A percentile compares a stretch with the other conserved stretches of the same genome.
These are phyloP conservation scores for Alternaria sp. DNA, from an alignment of 2,329 filamentous ascomycete species.

Conservation along the genomic window DNA sequence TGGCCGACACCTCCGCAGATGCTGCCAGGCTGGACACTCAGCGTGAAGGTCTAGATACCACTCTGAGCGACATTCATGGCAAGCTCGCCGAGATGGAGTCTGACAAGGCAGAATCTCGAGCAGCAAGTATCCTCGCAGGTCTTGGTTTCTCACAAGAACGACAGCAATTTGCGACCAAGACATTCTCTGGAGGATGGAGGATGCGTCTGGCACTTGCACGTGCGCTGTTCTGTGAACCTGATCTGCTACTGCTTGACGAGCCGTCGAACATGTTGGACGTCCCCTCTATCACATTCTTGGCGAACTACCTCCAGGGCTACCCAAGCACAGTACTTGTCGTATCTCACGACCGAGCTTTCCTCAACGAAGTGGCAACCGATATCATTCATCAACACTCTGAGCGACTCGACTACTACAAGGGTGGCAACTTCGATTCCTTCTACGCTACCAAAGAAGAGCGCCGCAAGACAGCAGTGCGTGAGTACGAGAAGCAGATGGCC, in stretches of 20 bases:
- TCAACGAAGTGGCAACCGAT: conserved; percentile 98
- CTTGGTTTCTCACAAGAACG: conserved; percentile 94
- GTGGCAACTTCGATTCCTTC: conserved; percentile 78
- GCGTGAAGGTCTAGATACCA: conserved; percentile 87
- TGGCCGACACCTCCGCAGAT: conserved; percentile 93
- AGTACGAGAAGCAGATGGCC: conserved; percentile 98
- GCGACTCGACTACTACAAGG: conserved; percentile 96
- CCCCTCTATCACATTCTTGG: conserved; percentile 97
- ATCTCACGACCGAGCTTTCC: conserved; percentile 97
- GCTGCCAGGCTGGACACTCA: conserved; percentile 84
- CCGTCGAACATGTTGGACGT: conserved; percentile 99
- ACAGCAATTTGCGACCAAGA: conserved; percentile 92
- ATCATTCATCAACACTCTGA: conserved; percentile 99
- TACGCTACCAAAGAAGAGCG: conserved; percentile 97
- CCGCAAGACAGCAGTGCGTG: conserved; percentile 92
- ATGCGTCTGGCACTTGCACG: conserved; percentile 95
- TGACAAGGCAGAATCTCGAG: conserved; percentile 94
- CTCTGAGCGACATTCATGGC: conserved; percentile 85
- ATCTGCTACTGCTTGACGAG: conserved; percentile 94
- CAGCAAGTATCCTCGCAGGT: conserved; percentile 94
- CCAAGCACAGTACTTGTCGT: conserved; percentile 95
- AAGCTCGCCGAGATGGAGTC: conserved; percentile 99
- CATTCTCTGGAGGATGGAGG: conserved; percentile 99
- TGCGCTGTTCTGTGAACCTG: conserved; percentile 97
- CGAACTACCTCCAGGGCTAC: conserved; percentile 92